phyloP scores from a whole-genome alignment of 192 early-diverging fungal genomes.

The Glomus cerebriforme region DNA sequence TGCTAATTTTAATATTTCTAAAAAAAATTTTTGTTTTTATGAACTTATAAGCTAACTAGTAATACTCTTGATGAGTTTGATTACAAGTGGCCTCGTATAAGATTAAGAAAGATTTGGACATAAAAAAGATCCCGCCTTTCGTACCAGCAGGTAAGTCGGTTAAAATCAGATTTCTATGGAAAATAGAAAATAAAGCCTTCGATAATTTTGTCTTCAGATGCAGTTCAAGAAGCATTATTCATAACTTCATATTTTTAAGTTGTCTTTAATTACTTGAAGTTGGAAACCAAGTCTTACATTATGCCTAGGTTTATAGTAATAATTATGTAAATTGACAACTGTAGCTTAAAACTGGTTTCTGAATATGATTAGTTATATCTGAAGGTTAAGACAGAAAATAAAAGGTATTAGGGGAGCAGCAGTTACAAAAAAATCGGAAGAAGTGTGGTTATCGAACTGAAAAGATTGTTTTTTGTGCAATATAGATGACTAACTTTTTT shows the following conservation, averaged over 20 bases:
- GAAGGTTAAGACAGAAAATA: not conserved
- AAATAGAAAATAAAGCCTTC: slow-evolving; percentile 5
- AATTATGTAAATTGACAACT: too few relatives aligned
- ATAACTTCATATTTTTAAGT: not conserved
- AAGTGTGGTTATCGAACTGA: too few relatives aligned
- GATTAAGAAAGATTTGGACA: too few relatives aligned
- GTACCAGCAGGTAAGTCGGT: too few relatives aligned
- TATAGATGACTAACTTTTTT: too few relatives aligned
- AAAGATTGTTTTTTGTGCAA: too few relatives aligned
- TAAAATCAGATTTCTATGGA: slow-evolving; percentile 6
- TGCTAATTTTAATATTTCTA: too few relatives aligned
- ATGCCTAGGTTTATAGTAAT: not conserved
- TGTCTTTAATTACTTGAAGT: not conserved
- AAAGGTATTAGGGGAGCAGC: not conserved
- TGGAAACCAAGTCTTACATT: not conserved
- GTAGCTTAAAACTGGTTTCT: not conserved
- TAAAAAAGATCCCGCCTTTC: too few relatives aligned
- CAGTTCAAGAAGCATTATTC: not conserved
- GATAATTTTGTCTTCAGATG: not conserved
- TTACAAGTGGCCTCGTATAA: too few relatives aligned
- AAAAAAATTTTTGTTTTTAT: too few relatives aligned
- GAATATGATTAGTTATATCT: not conserved
- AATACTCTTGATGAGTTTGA: too few relatives aligned
- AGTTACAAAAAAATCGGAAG: not conserved
- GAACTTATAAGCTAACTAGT: too few relatives aligned